These are phyloP conservation scores for Diaporthe capsici DNA, from an alignment of 2,329 filamentous ascomycete genomes.

Conservation along the genomic window DNA sequence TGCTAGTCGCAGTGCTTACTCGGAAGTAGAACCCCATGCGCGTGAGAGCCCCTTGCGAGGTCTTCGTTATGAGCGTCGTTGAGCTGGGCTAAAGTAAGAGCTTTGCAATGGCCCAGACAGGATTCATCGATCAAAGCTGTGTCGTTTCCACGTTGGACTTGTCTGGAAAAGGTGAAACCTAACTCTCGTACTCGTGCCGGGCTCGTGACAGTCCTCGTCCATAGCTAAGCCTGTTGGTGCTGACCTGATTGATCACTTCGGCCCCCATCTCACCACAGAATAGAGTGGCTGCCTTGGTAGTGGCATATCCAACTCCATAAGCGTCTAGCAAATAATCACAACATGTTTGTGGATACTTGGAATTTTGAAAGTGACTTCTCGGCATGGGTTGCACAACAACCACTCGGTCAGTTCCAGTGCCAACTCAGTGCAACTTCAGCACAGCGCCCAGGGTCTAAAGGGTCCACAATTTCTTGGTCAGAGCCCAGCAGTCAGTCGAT, in stretches of 20 bases:
- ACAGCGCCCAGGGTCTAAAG: not conserved
- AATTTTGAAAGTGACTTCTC: too few relatives aligned
- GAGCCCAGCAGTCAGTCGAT: conserved; percentile 1
- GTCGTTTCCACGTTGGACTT: not conserved
- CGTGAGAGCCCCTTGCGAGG: too few relatives aligned
- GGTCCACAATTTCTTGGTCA: conserved; percentile 18
- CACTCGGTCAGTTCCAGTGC: not conserved
- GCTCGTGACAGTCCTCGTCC: not conserved
- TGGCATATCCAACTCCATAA: not conserved
- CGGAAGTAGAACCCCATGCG: not conserved
- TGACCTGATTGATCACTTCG: not conserved
- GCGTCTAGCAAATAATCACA: too few relatives aligned
- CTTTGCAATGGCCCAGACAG: not conserved
- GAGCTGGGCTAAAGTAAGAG: not conserved
- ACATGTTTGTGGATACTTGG: too few relatives aligned
- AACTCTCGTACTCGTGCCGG: too few relatives aligned
- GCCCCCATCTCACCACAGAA: not conserved
- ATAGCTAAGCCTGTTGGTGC: not conserved
- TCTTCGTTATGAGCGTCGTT: not conserved
- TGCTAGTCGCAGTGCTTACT: not conserved
- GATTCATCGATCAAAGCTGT: not conserved
- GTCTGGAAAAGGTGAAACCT: too few relatives aligned
- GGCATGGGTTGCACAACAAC: not conserved
- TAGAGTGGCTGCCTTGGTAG: not conserved
- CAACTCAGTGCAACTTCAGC: not conserved